These are phyloP conservation scores for Funneliformis mosseae DNA, from an alignment of 192 early-diverging fungal species.

Conservation along the genomic window DNA sequence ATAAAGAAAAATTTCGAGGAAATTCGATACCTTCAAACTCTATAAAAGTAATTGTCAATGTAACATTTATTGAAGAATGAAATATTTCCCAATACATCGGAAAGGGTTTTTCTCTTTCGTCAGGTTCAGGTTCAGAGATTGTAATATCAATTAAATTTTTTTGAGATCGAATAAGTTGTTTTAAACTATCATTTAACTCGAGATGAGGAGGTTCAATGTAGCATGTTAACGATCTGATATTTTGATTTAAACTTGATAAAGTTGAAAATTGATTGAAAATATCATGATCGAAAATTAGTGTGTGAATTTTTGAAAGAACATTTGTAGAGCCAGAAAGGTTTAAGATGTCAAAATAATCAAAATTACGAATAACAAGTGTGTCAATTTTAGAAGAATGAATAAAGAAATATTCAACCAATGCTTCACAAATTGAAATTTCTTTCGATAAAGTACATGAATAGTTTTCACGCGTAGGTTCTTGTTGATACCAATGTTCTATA, in stretches of 20 bases:
- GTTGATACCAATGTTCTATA: not conserved
- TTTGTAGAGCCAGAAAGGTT: not conserved
- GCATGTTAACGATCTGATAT: not conserved
- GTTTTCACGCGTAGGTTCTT: not conserved
- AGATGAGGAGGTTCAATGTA: not conserved
- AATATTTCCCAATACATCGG: not conserved
- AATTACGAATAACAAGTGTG: not conserved
- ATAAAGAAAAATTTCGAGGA: not conserved
- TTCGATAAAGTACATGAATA: not conserved
- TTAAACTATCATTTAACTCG: not conserved
- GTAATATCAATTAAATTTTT: not conserved
- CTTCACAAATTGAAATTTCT: not conserved
- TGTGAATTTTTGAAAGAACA: not conserved
- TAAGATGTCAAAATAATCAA: not conserved
- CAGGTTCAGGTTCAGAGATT: not conserved
- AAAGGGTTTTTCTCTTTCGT: not conserved
- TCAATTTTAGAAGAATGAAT: not conserved
- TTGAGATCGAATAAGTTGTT: not conserved
- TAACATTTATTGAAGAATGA: not conserved
- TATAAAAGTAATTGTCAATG: not conserved
- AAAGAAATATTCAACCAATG: not conserved
- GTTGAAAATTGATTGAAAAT: not conserved
- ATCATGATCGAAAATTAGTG: not conserved
- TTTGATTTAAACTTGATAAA: not conserved
- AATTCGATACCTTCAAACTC: not conserved